A percentile compares a stretch with the other conserved stretches of the same genome.
Evolutionary conservation across 2,329 filamentous ascomycete genomes (phyloP).

Genomic region (Conoideocrella luteorostrata): DNA sequence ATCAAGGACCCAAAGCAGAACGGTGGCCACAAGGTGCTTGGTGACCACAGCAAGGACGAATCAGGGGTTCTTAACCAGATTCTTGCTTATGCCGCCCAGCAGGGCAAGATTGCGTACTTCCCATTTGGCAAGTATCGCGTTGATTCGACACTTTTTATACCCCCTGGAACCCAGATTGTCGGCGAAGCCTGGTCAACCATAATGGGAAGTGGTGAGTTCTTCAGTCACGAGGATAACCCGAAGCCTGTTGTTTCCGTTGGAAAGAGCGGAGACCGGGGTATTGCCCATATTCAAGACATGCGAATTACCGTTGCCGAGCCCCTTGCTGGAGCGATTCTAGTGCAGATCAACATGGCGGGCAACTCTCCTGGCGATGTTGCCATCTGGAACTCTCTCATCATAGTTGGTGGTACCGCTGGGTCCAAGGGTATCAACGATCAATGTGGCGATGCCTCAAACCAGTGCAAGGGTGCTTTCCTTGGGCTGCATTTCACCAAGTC

Average conservation of each 20-base stretch:
- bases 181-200: conserved; percentile 50
- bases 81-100: conserved; percentile 28
- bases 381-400: conserved; percentile 40
- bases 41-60: conserved; percentile 33
- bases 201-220: conserved; percentile 34
- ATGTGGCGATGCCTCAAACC: conserved; percentile 24
- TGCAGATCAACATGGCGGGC: conserved; percentile 47
- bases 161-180: conserved; percentile 40
- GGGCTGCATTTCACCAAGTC: conserved; percentile 40
- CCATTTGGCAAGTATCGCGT: conserved; percentile 22
- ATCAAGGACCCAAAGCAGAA: conserved; percentile 32
- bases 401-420: conserved; percentile 34
- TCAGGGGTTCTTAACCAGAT: conserved; percentile 29
- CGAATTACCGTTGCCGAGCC: conserved; percentile 42
- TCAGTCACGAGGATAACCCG: conserved; percentile 40
- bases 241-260: conserved; percentile 45
- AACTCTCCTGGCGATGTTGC: conserved; percentile 40
- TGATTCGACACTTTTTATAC: conserved; percentile 19
- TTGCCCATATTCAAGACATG: conserved; percentile 46
- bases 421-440: conserved; percentile 25
- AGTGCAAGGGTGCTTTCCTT: conserved; percentile 41
- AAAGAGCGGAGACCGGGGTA: conserved; percentile 37
- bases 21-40: conserved; percentile 23
- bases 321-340: conserved; percentile 31
- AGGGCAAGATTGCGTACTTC: conserved; percentile 21